Conservation (phyloP, 768 basidiomycete genomes). For the Lactarius hatsudake region DNA sequence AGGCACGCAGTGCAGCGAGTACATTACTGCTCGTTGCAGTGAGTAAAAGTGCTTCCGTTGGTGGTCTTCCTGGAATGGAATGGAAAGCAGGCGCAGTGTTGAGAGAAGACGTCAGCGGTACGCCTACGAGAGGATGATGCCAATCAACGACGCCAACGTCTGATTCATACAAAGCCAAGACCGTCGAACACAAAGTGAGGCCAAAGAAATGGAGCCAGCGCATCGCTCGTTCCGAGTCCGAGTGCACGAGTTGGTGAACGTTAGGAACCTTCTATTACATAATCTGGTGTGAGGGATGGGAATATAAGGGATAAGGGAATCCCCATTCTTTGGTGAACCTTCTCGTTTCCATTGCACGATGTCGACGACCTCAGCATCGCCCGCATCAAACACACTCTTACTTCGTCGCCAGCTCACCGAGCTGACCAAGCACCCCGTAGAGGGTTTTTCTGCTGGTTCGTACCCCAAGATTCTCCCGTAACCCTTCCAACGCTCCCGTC, state of each 20-base stretch:
- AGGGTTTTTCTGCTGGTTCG: constrained; percentile 93
- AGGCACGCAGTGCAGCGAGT: constrained; percentile 65
- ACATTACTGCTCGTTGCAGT: constrained; percentile 74
- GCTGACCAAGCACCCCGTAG: constrained; percentile 88
- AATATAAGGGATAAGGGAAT: constrained; percentile 11
- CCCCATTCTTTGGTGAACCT: background rate
- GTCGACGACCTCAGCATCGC: constrained; percentile 28
- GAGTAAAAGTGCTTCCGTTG: constrained; percentile 50
- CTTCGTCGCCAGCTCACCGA: constrained; percentile 79
- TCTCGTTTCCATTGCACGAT: constrained; percentile 22
- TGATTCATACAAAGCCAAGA: constrained; percentile 59
- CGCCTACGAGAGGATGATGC: constrained; percentile 75
- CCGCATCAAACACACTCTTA: constrained; percentile 48
- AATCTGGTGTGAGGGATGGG: background rate
- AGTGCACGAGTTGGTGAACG: background rate
- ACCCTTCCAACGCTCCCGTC: constrained; percentile 25
- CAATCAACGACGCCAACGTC: constrained; percentile 86
- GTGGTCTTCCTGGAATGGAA: constrained; percentile 31
- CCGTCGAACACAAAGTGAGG: constrained; percentile 28
- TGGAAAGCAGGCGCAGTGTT: constrained; percentile 62
- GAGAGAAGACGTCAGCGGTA: constrained; percentile 53
- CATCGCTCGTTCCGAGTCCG: background rate
- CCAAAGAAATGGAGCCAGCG: constrained; percentile 7
- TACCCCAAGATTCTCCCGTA: constrained; percentile 31
- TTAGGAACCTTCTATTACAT: background rate